phyloP scores from a whole-genome alignment of 2,329 filamentous ascomycete species.

The Colletotrichum sp. region DNA sequence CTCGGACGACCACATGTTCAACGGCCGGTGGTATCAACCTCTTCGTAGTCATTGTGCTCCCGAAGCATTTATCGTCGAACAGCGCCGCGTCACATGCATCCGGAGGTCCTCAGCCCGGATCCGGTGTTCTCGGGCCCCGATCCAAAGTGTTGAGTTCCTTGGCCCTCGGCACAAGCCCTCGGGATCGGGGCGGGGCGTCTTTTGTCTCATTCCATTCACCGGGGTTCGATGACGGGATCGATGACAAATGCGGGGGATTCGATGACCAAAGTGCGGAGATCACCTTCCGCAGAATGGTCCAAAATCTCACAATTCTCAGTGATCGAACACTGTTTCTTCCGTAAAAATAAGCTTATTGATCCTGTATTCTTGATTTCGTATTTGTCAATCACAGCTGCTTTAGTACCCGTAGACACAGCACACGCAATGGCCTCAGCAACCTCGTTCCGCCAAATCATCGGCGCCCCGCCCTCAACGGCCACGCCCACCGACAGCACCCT shows the following conservation, averaged over 20 bases:
- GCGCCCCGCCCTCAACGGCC: conserved; percentile 59
- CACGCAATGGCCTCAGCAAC: conserved; percentile 20
- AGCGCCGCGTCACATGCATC: fast-evolving
- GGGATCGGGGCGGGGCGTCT: not conserved
- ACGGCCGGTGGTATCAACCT: too few species aligned
- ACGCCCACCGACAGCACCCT: conserved; percentile 63
- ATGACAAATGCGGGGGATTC: conserved; percentile 17
- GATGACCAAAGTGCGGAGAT: conserved; percentile 5
- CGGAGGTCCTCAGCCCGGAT: not conserved
- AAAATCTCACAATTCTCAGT: not conserved
- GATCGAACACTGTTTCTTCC: not conserved
- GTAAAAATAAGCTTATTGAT: not conserved
- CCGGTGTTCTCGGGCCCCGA: not conserved
- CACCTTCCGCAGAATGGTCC: not conserved
- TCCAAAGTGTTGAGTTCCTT: not conserved
- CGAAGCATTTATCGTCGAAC: not conserved
- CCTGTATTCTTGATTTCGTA: not conserved
- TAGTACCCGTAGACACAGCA: not conserved
- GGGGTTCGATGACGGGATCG: not conserved
- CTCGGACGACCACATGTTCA: too few species aligned
- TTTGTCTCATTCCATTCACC: not conserved
- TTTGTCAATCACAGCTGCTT: not conserved
- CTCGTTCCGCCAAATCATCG: conserved; percentile 55
- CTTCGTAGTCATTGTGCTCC: fast-evolving
- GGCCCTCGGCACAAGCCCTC: not conserved